Base-by-base conservation (phyloP, 2,329 filamentous ascomycete genomes). In the Paracorniculantispora psalliotae region DNA sequence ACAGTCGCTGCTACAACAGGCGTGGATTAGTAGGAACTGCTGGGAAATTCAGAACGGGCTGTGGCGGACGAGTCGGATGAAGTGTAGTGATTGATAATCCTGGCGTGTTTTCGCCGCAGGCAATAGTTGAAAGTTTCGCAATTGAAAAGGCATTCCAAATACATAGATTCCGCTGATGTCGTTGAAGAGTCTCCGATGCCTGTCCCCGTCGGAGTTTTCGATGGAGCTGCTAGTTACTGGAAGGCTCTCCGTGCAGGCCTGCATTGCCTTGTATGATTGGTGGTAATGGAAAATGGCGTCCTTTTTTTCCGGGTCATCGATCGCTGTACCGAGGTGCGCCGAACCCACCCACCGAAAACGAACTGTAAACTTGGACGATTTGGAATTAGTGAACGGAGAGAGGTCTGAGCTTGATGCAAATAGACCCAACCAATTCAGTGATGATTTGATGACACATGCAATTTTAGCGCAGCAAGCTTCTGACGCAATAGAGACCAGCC, bases 401-500 rank as follows among this genome's bases (percentile, higher is more conserved):
- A 43, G 25, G 25, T 19, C 10, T 28, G 19, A 17, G 46, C 46
- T 30, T 33, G 15, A 49, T n/a, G 23, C 15, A 39, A 26, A 25
- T 15, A 25, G n/a, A 19, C 41, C 19, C 12, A 46, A 37, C 50
- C 35, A 25, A 30, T 30, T 30, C 4, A 21, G 51, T 54, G 51
- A 44, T 54, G 37, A 25, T 7, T 7, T 54, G 51, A 49, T 57
- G 54, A 57, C 54, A 49, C 35, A 30, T 49, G 46, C 46, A 41
- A 57, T 47, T n/a, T 48, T 57, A 30, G 41, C 28, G 41, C 53
- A 48, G 6, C n/a, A 49, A 25, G 33, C 46, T 46, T 37, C 19
- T 26, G 26, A 47, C 30, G 51, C 39, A 44, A 51, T 51, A 51
- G 48, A 51, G 26, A 28, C 17, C 13, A 13, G 53, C 9, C 53